Evolutionary conservation across 2,329 filamentous ascomycete species (phyloP).

Genomic region (Setomelanomma holmii): DNA sequence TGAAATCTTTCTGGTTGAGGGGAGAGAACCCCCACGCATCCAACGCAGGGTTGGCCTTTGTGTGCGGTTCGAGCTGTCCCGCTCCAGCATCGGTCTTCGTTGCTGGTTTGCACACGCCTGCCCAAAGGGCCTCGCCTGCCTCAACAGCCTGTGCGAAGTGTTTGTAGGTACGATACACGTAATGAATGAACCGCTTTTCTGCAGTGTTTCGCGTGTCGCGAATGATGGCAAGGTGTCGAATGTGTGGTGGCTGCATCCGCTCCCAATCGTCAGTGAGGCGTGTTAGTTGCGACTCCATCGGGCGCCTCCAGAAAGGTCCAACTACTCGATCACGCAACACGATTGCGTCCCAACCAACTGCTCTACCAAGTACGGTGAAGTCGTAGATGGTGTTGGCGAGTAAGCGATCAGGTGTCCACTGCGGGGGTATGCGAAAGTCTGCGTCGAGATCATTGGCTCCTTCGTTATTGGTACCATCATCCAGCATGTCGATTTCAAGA

Average conservation of each 20-base stretch:
- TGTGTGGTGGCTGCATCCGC: constrained; percentile 63
- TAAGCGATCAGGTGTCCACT: constrained; percentile 62
- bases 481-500: constrained; percentile 39
- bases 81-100: constrained; percentile 16
- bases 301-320: constrained; percentile 62
- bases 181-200: constrained; percentile 55
- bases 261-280: constrained; percentile 65
- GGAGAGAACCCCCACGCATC: constrained; percentile 42
- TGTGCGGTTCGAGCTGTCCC: constrained; percentile 16
- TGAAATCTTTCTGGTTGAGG: constrained; percentile 26
- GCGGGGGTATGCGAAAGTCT: constrained; percentile 51
- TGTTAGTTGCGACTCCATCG: constrained; percentile 60
- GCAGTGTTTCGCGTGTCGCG: constrained; percentile 59
- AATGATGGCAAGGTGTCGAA: constrained; percentile 64
- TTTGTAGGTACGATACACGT: constrained; percentile 61
- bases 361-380: constrained; percentile 55
- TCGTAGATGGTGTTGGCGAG: constrained; percentile 62
- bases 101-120: constrained; percentile 54
- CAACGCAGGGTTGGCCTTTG: constrained; percentile 8
- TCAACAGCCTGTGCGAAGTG: constrained; percentile 63
- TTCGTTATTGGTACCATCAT: constrained; percentile 25
- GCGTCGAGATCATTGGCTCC: constrained; percentile 23
- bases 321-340: constrained; percentile 49
- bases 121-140: constrained; percentile 59
- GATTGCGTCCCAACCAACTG: constrained; percentile 58